Evolutionary conservation across 805 yeast genomes (phyloP).

Genomic region (Suhomyces sp.): DNA sequence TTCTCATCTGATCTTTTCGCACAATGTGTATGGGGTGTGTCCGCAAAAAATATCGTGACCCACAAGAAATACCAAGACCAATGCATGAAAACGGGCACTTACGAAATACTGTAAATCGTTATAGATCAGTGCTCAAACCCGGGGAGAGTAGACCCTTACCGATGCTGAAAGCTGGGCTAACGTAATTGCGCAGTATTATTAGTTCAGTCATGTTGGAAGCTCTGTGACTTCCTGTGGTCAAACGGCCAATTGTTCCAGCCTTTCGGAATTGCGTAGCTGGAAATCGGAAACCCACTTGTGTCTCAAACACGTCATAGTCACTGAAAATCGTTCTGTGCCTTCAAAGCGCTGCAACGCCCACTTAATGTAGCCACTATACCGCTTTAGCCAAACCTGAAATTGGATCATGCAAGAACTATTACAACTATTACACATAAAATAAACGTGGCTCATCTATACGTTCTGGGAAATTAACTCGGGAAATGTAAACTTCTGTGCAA

Average conservation of each 20-base stretch:
- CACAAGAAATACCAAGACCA: no score
- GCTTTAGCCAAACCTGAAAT: not conserved
- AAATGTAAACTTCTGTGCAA: not conserved
- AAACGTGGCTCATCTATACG: not conserved
- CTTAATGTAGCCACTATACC: not conserved
- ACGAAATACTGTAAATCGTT: not conserved
- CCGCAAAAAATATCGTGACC: not conserved
- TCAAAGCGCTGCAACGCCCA: not conserved
- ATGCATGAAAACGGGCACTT: not conserved
- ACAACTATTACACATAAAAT: no score
- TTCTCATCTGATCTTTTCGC: not conserved
- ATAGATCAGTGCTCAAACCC: not conserved
- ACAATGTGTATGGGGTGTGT: not conserved
- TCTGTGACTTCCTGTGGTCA: not conserved
- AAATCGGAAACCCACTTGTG: not conserved
- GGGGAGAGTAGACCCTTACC: not conserved
- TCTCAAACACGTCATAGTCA: not conserved
- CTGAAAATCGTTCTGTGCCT: not conserved
- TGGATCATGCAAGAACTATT: not conserved
- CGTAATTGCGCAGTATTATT: not conserved
- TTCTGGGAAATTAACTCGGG: not conserved
- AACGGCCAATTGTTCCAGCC: not conserved
- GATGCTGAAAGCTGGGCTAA: not conserved
- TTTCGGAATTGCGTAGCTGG: not conserved
- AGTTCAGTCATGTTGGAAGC: not conserved